Evolutionary conservation across 257 asterid genomes (phyloP).

Genomic region (Oldenlandia corymbosa): DNA sequence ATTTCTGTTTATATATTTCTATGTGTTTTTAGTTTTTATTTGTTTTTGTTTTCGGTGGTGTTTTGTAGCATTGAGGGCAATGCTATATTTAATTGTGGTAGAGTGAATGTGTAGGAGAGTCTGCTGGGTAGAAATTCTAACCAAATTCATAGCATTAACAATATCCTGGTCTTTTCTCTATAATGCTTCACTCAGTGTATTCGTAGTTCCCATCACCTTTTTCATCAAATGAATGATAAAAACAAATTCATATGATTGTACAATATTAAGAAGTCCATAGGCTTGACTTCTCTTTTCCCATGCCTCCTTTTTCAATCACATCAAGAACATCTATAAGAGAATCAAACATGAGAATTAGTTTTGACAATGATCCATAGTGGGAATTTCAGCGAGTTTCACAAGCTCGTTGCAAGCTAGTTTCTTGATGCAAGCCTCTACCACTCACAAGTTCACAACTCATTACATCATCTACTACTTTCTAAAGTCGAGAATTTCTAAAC

Average conservation of each 20-base stretch:
- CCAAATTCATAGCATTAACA: background rate
- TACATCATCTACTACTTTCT: background rate
- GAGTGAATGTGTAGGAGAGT: too few relatives aligned
- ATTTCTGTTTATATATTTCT: too few relatives aligned
- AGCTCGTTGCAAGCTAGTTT: background rate
- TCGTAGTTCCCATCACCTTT: background rate
- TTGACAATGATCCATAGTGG: too few relatives aligned
- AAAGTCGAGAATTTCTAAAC: too few relatives aligned
- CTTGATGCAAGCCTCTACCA: background rate
- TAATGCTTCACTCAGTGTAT: background rate
- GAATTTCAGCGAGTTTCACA: background rate
- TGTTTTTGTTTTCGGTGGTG: too few relatives aligned
- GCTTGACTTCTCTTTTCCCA: background rate
- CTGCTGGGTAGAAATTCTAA: background rate
- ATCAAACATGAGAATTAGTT: background rate
- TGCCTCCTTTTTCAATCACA: too few relatives aligned
- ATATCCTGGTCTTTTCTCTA: conserved; percentile 5
- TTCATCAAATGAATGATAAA: background rate
- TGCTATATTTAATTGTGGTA: too few relatives aligned
- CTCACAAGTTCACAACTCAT: background rate
- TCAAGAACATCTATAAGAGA: background rate
- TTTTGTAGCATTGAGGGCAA: too few relatives aligned
- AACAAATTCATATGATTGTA: background rate
- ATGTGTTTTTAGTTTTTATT: too few relatives aligned
- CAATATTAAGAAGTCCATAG: background rate